These are phyloP conservation scores for Cajanus cajan DNA, from an alignment of 306 rosid genomes.

Conservation along the genomic window DNA sequence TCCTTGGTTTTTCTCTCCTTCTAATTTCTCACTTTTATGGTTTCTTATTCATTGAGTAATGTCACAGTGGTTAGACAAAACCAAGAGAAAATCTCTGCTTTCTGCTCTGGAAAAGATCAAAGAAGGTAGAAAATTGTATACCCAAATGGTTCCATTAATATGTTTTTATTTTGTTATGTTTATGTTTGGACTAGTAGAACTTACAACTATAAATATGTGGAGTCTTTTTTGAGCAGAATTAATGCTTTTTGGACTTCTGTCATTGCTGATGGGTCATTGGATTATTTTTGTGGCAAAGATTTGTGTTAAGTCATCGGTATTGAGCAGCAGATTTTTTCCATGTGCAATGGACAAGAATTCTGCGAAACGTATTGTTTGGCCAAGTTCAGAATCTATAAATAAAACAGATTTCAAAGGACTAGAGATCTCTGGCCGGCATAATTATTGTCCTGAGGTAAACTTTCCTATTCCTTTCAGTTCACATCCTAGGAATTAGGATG, in stretches of 20 bases:
- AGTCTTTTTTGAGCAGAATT: conserved; percentile 59
- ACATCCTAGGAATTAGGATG: not conserved
- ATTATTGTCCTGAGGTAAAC: conserved; percentile 72
- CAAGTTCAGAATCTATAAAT: conserved; percentile 36
- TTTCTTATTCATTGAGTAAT: not conserved
- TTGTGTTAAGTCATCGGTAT: conserved; percentile 65
- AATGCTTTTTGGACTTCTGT: conserved; percentile 86
- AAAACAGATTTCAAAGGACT: conserved; percentile 44
- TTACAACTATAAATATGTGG: not conserved
- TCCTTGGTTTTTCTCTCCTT: not conserved
- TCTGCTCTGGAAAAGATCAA: conserved; percentile 81
- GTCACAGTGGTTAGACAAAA: conserved; percentile 67
- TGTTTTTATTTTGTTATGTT: not conserved
- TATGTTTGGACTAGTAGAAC: not conserved
- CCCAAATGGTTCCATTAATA: not conserved
- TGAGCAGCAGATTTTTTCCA: conserved; percentile 71
- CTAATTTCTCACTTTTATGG: conserved; percentile 16
- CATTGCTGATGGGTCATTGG: conserved; percentile 95
- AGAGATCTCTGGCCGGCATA: conserved; percentile 32
- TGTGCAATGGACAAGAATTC: conserved; percentile 47
- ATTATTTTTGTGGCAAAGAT: conserved; percentile 76
- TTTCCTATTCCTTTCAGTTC: not conserved
- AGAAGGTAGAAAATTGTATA: conserved; percentile 54
- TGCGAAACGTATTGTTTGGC: conserved; percentile 24
- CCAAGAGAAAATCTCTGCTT: conserved; percentile 77